Percentiles rank a stretch among this genome's conserved stretches.
Evolutionary conservation across 345 rosid species (phyloP).

Genomic region (Sonneratia caseolaris): DNA sequence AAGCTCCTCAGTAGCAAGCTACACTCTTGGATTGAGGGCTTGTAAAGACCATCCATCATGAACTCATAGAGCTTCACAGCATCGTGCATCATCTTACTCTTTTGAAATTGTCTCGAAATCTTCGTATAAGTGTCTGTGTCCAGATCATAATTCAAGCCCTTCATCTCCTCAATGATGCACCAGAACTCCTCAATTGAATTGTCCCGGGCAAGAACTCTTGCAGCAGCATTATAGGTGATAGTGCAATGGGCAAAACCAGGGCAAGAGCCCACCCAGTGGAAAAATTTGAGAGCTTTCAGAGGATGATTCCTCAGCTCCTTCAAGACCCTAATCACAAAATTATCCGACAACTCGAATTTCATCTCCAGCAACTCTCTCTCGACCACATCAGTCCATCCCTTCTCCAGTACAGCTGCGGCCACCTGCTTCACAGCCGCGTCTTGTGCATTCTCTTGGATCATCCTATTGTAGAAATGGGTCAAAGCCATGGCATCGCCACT

Average conservation of each 20-base stretch:
- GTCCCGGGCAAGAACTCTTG: slow-evolving; percentile 54
- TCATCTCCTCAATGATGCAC: slow-evolving; percentile 59
- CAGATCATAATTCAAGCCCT: slow-evolving; percentile 42
- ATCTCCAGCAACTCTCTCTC: slow-evolving; percentile 47
- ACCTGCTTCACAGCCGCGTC: slow-evolving; percentile 29
- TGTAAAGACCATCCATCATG: slow-evolving; percentile 84
- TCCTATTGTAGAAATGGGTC: slow-evolving; percentile 50
- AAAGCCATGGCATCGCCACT: slow-evolving; percentile 45
- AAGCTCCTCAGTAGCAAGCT: slow-evolving; percentile 46
- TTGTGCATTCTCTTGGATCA: slow-evolving; percentile 57
- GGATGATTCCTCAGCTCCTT: slow-evolving; percentile 55
- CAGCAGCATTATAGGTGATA: slow-evolving; percentile 48
- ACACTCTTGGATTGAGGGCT: slow-evolving; percentile 67
- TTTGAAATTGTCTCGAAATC: slow-evolving; percentile 72
- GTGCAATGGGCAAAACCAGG: slow-evolving; percentile 31
- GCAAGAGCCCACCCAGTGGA: slow-evolving; percentile 36
- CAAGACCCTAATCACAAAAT: slow-evolving; percentile 56
- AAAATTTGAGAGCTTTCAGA: slow-evolving; percentile 39
- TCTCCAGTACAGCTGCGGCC: slow-evolving; percentile 26
- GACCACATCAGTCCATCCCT: slow-evolving; percentile 40
- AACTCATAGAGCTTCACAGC: slow-evolving; percentile 74
- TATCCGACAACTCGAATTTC: slow-evolving; percentile 39
- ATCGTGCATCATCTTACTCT: slow-evolving; percentile 47
- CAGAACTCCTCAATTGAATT: slow-evolving; percentile 60
- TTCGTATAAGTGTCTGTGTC: slow-evolving; percentile 68